Evolutionary conservation across 1,284 basidiomycete species (phyloP).

Genomic region (Ceratobasidium sp.): DNA sequence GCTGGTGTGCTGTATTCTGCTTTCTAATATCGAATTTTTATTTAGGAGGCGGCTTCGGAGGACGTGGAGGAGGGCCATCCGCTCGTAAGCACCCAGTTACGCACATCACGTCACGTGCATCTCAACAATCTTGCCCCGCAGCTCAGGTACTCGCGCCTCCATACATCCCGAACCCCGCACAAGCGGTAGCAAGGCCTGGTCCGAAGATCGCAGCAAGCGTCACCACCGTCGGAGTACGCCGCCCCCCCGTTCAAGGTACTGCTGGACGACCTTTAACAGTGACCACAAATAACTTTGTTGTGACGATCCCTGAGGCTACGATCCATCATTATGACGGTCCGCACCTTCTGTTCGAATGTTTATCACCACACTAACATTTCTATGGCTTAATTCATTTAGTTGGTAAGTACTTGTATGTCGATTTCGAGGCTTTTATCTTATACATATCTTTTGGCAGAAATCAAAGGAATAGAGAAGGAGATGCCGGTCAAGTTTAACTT

Average conservation of each 20-base stretch:
- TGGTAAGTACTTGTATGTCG: conserved; percentile 71
- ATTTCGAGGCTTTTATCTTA: conserved; percentile 57
- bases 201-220: conserved; percentile 33
- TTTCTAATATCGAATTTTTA: too few relatives aligned
- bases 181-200: neutral
- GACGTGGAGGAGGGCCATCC: neutral
- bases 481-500: conserved; percentile 75
- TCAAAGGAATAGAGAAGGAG: conserved; percentile 67
- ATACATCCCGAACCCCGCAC: neutral
- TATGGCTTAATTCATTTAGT: conserved; percentile 60
- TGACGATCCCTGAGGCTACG: conserved; percentile 44
- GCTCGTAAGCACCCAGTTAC: neutral
- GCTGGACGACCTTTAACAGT: conserved; percentile 67
- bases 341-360: conserved; percentile 49
- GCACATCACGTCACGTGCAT: too few relatives aligned
- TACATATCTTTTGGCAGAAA: conserved; percentile 52
- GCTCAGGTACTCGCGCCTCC: neutral
- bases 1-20: too few relatives aligned
- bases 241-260: conserved; percentile 58
- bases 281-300: conserved; percentile 51
- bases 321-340: conserved; percentile 48
- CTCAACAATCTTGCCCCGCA: conserved; percentile 66
- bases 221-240: conserved; percentile 19
- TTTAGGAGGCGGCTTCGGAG: neutral
- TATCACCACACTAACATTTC: neutral